Base-by-base conservation (phyloP, 768 basidiomycete genomes). In the Termitomyces sp. region DNA sequence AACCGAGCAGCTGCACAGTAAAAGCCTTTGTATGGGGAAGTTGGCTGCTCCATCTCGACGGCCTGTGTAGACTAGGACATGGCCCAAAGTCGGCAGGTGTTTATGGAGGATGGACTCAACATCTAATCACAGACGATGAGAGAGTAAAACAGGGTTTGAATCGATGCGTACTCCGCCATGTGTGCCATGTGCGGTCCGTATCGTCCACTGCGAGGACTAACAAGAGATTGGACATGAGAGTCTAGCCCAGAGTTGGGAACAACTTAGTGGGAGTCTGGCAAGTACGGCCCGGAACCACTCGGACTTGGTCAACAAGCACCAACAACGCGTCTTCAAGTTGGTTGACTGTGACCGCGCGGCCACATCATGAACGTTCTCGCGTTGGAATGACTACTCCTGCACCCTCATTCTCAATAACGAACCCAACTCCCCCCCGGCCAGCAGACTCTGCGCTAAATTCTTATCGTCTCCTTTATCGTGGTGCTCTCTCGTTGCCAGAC, bases 401-500 rank as follows among this genome's bases (percentile, higher is more conserved):
- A 2, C 63, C 62, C 39, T 28, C 38, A 12, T 51, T 56, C 44
- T 60, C 67, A 57, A 63, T 66, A 53, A 66, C 59, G 2, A 63
- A 65, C 4, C 62, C 67, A 8, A 72, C 68, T 1, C 67, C 71
- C 1, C 68, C 68, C 39, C 65, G 64, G 16, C 55, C 59, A 46
- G 20, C 55, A 20, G 66, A 66, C 16, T 32, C 63, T 33, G 46
- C 46, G 13, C 59, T 55, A 11, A 60, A 52, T 56, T 39, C 68
- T 12, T 76, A 82, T 64, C 87, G 91, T 44, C 80, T 91, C 0
- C 81, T 92, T 28, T 92, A 91, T 68, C 86, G 91, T 55, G 91
- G 91, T 8, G 82, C 89, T 0, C 78, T 92, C 9, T 86, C 89
- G 1, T 71, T 92, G 0, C 87, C 89, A 7, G 90, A 91, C 67